phyloP scores from a whole-genome alignment of 306 rosid species.

The Inga leiocalycina region DNA sequence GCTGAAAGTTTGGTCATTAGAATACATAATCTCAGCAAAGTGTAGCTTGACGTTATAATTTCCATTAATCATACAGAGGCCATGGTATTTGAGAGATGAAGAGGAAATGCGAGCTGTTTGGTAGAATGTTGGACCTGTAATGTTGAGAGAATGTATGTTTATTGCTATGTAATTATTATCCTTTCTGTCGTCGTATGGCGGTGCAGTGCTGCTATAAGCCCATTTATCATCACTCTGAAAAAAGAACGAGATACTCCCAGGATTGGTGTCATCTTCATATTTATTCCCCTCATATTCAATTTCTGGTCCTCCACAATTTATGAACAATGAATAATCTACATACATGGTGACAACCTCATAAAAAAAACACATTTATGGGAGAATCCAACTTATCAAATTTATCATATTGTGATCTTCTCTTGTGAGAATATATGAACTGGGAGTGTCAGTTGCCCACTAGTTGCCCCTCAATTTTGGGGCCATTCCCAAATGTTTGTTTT shows the following conservation, averaged over 20 bases:
- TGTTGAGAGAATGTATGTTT: not conserved
- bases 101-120: not conserved
- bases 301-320: constrained; percentile 45
- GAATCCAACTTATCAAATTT: not conserved
- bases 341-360: not conserved
- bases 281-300: constrained; percentile 32
- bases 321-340: constrained; percentile 42
- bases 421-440: no score
- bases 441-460: no score
- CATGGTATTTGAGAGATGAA: constrained; percentile 69
- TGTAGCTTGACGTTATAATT: constrained; percentile 71
- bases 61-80: constrained; percentile 65
- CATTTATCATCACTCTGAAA: constrained; percentile 30
- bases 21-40: constrained; percentile 70
- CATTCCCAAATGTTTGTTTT: no score
- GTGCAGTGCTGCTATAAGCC: constrained; percentile 67
- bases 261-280: constrained; percentile 50
- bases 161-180: constrained; percentile 4
- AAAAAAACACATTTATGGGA: not conserved
- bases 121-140: not conserved
- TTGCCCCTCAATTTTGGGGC: no score
- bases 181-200: no score
- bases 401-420: no score
- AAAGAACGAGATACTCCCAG: constrained; percentile 40
- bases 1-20: constrained; percentile 40